Base-by-base conservation (phyloP, 1,284 basidiomycete genomes). In the Thecaphora frezii region DNA sequence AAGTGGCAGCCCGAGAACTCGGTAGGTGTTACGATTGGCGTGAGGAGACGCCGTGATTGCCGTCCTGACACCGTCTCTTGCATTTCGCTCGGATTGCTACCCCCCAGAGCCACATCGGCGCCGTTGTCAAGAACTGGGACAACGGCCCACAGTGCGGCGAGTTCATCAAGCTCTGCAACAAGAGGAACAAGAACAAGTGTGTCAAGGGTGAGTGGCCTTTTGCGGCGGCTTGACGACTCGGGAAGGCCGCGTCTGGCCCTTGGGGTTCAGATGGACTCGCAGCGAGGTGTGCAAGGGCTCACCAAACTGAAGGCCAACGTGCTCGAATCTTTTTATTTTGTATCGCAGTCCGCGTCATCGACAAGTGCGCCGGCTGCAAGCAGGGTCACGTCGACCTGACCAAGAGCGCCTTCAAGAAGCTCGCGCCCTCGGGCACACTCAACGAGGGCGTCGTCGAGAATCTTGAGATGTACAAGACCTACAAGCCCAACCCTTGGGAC, bases 131-230 rank as follows among this genome's bases (percentile, higher is more conserved):
- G 28, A 30, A 54, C 24, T 76, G 72, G 68, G 30, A 51, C 12
- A 39, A 52, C 26, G 70, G 72, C 7, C 69, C 72, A 3, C 47
- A 66, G 51, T 77, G 75, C 42, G 75, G 75, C 23, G 66, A 77
- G 44, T 77, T 77, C 42, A 61, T 77, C 36, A 66, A 75, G 51
- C 63, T 73, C 21, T 74, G 74, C 67, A 74, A 75, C 58, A 46
- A 51, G 41, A 46, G 69, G 33, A 48, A 51, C 9, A n/a, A 61
- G 38, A 54, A 66, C 41, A 52, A 56, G 33, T 73, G 68, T 46
- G 54, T 69, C 9, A 21, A 43, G 30, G 33, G 33, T 36, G 16
- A 9, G 33, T 36, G 33, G 5, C 33, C 16, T 28, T n/a, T n/a
- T n/a, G n/a, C n/a, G n/a, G n/a, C n/a, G n/a, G n/a, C n/a, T n/a